Evolutionary conservation across 2,329 filamentous ascomycete genomes (phyloP).

Genomic region (Dendrostoma leiphaemia): DNA sequence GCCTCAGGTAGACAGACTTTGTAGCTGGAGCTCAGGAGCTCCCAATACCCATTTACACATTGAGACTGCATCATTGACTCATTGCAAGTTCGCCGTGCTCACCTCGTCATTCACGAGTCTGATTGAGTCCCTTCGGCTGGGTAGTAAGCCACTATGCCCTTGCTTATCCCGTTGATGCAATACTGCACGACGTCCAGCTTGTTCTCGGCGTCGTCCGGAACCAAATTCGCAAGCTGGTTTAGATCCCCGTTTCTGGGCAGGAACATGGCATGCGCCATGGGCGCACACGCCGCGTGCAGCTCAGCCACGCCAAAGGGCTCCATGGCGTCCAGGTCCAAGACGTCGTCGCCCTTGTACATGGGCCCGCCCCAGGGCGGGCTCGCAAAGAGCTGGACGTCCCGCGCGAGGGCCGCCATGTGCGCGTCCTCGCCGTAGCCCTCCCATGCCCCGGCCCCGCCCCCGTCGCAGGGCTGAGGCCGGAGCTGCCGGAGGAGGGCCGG

Average conservation of each 20-base stretch:
- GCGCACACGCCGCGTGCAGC: conserved; percentile 61
- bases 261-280: conserved; percentile 68
- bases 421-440: conserved; percentile 34
- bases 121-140: conserved; percentile 33
- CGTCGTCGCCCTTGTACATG: conserved; percentile 53
- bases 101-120: no score
- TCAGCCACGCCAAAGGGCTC: conserved; percentile 73
- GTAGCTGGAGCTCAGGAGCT: neutral
- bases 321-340: conserved; percentile 87
- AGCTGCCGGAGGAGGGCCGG: conserved; percentile 4
- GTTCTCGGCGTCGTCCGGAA: conserved; percentile 34
- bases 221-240: conserved; percentile 67
- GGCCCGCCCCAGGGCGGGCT: conserved; percentile 62
- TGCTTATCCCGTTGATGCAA: conserved; percentile 86
- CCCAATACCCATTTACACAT: neutral
- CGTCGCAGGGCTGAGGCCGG: conserved; percentile 12
- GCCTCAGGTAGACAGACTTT: neutral
- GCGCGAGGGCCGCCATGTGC: conserved; percentile 16
- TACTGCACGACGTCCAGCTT: conserved; percentile 83
- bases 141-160: conserved; percentile 68
- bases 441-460: neutral
- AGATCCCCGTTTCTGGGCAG: conserved; percentile 84
- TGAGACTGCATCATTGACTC: neutral
- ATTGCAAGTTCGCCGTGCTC: no score
- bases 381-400: conserved; percentile 48